Evolutionary conservation across 176 grass and related monocot species (phyloP).

Genomic region (Oryza glumipatula): DNA sequence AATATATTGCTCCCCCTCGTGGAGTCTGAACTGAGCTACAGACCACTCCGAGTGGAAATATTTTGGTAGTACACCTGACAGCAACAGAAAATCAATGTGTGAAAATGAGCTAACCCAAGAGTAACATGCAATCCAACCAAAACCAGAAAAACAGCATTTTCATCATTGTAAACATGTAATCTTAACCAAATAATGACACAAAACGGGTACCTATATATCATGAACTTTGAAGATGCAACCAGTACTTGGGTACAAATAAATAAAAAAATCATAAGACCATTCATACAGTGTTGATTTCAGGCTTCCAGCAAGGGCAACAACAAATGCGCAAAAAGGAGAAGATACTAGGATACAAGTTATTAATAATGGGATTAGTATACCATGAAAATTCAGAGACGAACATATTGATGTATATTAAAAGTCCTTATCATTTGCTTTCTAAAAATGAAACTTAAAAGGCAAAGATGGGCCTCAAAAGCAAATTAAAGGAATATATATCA

Average conservation of each 20-base stretch:
- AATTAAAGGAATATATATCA: neutral
- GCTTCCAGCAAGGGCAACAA: constrained; percentile 5
- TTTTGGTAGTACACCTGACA: constrained; percentile 85
- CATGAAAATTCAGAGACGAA: neutral
- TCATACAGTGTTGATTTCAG: neutral
- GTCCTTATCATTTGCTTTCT: neutral
- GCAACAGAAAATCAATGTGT: constrained; percentile 19
- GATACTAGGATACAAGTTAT: neutral
- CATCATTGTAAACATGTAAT: neutral
- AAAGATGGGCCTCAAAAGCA: neutral
- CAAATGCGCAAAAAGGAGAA: neutral
- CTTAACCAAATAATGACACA: neutral
- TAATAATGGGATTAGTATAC: neutral
- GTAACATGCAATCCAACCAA: neutral
- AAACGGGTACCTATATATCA: neutral
- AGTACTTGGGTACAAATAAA: neutral
- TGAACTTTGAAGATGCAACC: neutral
- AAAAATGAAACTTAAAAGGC: neutral
- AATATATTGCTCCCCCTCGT: constrained; percentile 89
- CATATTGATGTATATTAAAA: neutral
- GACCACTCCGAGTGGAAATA: constrained; percentile 99
- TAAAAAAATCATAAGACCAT: neutral
- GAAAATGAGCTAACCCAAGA: neutral
- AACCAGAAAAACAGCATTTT: neutral
- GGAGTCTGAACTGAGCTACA: constrained; percentile 91